These are phyloP conservation scores for Umbilicus rupestris DNA, from an alignment of 164 flowering plant species.

Conservation along the genomic window DNA sequence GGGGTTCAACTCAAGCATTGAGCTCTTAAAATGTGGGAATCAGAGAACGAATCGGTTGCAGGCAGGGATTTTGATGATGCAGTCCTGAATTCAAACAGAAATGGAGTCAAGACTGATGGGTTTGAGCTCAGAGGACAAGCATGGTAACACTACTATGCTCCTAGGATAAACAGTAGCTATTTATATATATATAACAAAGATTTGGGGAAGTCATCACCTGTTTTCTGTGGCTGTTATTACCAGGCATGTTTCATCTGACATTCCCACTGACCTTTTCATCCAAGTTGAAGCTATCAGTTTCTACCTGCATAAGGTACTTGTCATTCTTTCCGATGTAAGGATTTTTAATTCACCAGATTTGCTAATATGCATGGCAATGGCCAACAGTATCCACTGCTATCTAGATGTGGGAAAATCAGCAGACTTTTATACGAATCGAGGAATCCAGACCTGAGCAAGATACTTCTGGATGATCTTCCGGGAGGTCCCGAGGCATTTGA, in stretches of 20 bases:
- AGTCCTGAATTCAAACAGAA: constrained; percentile 45
- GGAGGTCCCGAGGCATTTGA: constrained; percentile 79
- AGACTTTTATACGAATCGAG: constrained; percentile 59
- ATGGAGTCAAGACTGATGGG: constrained; percentile 66
- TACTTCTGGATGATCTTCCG: constrained; percentile 59
- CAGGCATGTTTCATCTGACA: constrained; percentile 84
- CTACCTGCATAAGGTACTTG: constrained; percentile 84
- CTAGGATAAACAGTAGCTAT: not conserved
- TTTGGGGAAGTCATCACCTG: too few relatives aligned
- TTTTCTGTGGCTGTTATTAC: constrained; percentile 2
- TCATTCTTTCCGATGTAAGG: not conserved
- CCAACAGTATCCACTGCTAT: constrained; percentile 64
- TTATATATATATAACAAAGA: too few relatives aligned
- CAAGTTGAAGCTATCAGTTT: constrained; percentile 59
- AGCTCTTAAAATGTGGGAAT: constrained; percentile 99
- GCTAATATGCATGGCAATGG: not conserved
- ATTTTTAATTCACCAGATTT: not conserved
- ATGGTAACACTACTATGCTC: constrained; percentile 39
- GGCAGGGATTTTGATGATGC: constrained; percentile 64
- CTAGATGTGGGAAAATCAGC: constrained; percentile 67
- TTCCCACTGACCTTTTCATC: constrained; percentile 82
- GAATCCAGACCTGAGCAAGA: constrained; percentile 33
- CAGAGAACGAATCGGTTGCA: constrained; percentile 49
- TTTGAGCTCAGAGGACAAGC: constrained; percentile 76
- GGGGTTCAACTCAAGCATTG: constrained; percentile 13